phyloP scores from a whole-genome alignment of 164 flowering plant species.

The Warburgia ugandensis region DNA sequence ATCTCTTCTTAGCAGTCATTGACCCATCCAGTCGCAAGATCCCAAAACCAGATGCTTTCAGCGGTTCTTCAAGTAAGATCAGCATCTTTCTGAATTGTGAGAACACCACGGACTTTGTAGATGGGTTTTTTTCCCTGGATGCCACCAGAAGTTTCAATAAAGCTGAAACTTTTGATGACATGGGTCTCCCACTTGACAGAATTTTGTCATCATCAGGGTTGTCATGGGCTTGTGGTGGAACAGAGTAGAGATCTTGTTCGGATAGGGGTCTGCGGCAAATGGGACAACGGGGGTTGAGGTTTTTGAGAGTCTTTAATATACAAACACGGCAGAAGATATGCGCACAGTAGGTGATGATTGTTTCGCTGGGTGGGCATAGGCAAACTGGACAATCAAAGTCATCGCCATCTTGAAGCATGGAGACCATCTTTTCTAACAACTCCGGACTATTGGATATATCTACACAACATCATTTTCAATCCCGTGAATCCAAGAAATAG shows the following conservation, averaged over 20 bases:
- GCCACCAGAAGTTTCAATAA: slow-evolving; percentile 50
- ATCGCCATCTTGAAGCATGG: slow-evolving; percentile 73
- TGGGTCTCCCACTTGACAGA: slow-evolving; percentile 10
- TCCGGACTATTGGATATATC: slow-evolving; percentile 80
- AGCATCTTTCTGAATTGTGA: slow-evolving; percentile 87
- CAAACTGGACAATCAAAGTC: slow-evolving; percentile 92
- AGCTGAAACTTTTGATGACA: slow-evolving; percentile 61
- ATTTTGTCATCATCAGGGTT: slow-evolving; percentile 12
- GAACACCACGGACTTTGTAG: slow-evolving; percentile 64
- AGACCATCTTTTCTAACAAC: slow-evolving; percentile 58
- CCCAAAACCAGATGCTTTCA: slow-evolving; percentile 67
- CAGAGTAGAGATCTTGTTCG: slow-evolving; percentile 58
- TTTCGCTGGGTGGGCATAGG: slow-evolving; percentile 57
- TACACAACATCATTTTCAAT: slow-evolving; percentile 19
- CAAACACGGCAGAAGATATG: slow-evolving; percentile 79
- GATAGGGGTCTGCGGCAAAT: slow-evolving; percentile 69
- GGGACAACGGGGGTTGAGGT: slow-evolving; percentile 56
- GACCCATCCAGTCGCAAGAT: slow-evolving; percentile 66
- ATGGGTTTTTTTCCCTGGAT: slow-evolving; percentile 39
- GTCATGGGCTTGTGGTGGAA: slow-evolving; percentile 47
- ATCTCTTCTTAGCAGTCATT: slow-evolving; percentile 63
- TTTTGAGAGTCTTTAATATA: slow-evolving; percentile 56
- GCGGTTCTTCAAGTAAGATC: slow-evolving; percentile 61
- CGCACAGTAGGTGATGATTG: slow-evolving; percentile 71
- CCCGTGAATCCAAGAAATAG: not conserved